Percentiles rank a stretch among this genome's conserved stretches.
phyloP scores from a whole-genome alignment of 306 rosid genomes.

The Herpetospermum pedunculosum region DNA sequence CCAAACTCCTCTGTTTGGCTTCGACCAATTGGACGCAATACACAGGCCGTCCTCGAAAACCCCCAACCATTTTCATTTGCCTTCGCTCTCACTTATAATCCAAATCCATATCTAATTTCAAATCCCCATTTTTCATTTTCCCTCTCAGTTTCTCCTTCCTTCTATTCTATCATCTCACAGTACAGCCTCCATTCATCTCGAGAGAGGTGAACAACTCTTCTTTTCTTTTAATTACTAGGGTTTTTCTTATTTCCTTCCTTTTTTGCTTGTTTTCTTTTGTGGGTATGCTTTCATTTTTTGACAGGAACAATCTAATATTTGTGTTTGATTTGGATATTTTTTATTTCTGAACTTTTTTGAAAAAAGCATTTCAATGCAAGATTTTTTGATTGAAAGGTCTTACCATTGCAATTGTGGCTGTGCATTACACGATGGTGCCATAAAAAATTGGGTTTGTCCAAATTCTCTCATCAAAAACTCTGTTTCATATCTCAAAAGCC shows the following conservation, averaged over 20 bases:
- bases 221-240: not conserved
- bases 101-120: no score
- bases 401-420: no score
- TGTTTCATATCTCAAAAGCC: no score
- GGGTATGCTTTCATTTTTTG: not conserved
- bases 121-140: conserved; percentile 26
- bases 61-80: not conserved
- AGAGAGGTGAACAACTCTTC: not conserved
- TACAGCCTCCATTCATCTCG: not conserved
- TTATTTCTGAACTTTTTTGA: no score
- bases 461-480: no score
- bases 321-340: no score
- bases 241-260: not conserved
- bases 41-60: not conserved
- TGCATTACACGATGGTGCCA: no score
- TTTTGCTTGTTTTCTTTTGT: not conserved
- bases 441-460: no score
- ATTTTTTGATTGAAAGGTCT: no score
- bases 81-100: no score
- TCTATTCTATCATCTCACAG: not conserved
- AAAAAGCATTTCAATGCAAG: no score
- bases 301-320: no score
- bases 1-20: not conserved
- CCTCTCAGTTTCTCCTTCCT: conserved; percentile 32
- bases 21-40: not conserved